phyloP scores from a whole-genome alignment of 208 protist genomes.

The Leishmania mexicana region DNA sequence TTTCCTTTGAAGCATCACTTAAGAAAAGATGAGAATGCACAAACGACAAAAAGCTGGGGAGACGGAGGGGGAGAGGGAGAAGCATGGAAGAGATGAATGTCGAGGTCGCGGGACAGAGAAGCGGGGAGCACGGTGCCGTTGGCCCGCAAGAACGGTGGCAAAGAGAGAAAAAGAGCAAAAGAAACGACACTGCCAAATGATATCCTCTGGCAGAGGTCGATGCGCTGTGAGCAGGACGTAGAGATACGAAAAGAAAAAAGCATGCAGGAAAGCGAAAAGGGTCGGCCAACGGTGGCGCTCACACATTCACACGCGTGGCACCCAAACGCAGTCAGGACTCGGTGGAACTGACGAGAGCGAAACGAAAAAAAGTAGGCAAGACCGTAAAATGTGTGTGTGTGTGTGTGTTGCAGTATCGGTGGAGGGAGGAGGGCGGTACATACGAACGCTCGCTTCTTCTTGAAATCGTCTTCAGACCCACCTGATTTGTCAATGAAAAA shows the following conservation, averaged over 20 bases:
- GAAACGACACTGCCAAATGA: background rate
- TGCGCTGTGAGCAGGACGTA: background rate
- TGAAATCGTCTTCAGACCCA: background rate
- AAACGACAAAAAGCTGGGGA: background rate
- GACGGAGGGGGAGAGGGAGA: background rate
- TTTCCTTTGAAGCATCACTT: background rate
- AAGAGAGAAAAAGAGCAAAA: background rate
- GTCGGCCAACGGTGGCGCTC: background rate
- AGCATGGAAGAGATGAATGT: background rate
- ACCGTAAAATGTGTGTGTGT: background rate
- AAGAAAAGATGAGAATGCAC: background rate
- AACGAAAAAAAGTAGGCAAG: background rate
- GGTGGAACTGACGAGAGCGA: background rate
- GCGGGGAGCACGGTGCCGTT: background rate
- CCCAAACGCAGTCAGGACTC: background rate
- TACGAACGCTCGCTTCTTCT: background rate
- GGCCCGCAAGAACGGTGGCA: background rate
- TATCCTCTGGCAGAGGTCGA: background rate
- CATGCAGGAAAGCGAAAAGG: background rate
- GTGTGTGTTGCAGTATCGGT: background rate
- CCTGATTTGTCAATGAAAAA: slow-evolving; percentile 1
- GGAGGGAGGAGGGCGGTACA: background rate
- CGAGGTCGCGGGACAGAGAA: background rate
- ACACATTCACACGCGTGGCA: background rate
- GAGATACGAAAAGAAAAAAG: background rate